Percentiles rank a stretch among this genome's conserved stretches.
These are phyloP conservation scores for Prillingera fragicola DNA, from an alignment of 1,284 basidiomycete genomes.

Conservation along the genomic window DNA sequence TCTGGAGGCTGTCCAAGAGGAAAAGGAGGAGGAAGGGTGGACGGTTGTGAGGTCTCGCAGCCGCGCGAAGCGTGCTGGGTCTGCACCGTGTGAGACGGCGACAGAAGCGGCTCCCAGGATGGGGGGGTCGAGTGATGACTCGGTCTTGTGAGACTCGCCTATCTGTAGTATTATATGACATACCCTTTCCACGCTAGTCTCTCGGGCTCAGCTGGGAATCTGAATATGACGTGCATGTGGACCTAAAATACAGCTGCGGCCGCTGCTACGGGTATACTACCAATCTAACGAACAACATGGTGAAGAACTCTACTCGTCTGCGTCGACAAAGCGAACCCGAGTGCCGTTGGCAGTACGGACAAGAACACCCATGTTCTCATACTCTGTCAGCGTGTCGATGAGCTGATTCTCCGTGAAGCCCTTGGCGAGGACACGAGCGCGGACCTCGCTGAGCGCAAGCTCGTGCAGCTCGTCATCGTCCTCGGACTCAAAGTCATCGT, in stretches of 20 bases:
- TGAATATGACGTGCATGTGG: too few species aligned
- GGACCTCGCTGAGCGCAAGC: conserved; percentile 70
- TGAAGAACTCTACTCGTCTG: conserved; percentile 29
- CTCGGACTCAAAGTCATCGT: conserved; percentile 54
- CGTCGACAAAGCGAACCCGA: conserved; percentile 56
- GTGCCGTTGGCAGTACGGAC: conserved; percentile 68
- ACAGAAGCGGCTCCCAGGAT: background rate
- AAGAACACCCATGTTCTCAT: conserved; percentile 73
- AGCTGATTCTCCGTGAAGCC: conserved; percentile 87
- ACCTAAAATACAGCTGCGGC: too few species aligned
- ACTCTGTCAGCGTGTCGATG: conserved; percentile 74
- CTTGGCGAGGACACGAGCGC: conserved; percentile 71
- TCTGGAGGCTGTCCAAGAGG: conserved; percentile 15
- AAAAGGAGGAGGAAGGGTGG: conserved; percentile 18
- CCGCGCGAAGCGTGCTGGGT: conserved; percentile 10
- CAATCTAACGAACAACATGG: too few species aligned
- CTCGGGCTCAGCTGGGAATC: too few species aligned
- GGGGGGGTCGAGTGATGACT: conserved; percentile 6
- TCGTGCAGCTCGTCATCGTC: conserved; percentile 60
- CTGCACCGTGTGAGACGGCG: conserved; percentile 10
- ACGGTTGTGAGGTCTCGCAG: conserved; percentile 4
- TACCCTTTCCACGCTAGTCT: too few species aligned
- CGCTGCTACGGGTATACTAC: too few species aligned
- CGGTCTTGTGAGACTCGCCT: conserved; percentile 4
- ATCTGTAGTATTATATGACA: background rate